These are phyloP conservation scores for Hanseniaspora pseudoguilliermondii DNA, from an alignment of 805 yeast genomes.

Conservation along the genomic window DNA sequence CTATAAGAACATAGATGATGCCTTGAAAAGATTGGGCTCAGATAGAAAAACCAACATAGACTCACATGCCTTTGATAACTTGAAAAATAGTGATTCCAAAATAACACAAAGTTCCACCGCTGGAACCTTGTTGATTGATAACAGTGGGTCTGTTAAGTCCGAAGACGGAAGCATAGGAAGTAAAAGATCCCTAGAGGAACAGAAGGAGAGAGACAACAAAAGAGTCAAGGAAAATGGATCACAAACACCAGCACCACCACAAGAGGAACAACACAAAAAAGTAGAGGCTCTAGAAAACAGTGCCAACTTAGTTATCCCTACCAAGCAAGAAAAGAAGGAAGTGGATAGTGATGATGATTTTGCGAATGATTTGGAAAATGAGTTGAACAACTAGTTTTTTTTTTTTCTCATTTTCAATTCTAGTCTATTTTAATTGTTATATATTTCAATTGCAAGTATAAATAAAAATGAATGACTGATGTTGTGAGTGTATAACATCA, in stretches of 20 bases:
- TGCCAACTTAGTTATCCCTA: conserved; percentile 24
- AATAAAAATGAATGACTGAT: too few relatives aligned
- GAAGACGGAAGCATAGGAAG: conserved; percentile 11
- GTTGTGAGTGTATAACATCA: too few relatives aligned
- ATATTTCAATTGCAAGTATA: too few relatives aligned
- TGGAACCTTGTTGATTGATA: conserved; percentile 4
- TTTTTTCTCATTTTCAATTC: too few relatives aligned
- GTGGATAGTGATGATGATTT: conserved; percentile 26
- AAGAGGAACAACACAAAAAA: conserved; percentile 25
- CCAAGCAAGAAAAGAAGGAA: conserved; percentile 14
- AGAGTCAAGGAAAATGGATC: conserved; percentile 18
- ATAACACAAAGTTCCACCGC: conserved; percentile 2
- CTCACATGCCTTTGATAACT: conserved; percentile 20
- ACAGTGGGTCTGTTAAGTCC: conserved; percentile 7
- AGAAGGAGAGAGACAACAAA: conserved; percentile 15
- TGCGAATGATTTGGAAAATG: conserved; percentile 26
- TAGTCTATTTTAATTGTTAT: too few relatives aligned
- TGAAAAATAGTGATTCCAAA: conserved; percentile 18
- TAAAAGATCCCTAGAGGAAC: conserved; percentile 14
- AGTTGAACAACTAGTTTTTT: conserved; percentile 8
- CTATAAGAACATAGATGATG: conserved; percentile 28
- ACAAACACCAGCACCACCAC: conserved; percentile 25
- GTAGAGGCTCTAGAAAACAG: conserved; percentile 25
- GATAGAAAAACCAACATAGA: conserved; percentile 25
- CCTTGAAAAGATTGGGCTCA: conserved; percentile 28